Base-by-base conservation (phyloP, 2,329 filamentous ascomycete species). In the Blastomyces gilchristii region DNA sequence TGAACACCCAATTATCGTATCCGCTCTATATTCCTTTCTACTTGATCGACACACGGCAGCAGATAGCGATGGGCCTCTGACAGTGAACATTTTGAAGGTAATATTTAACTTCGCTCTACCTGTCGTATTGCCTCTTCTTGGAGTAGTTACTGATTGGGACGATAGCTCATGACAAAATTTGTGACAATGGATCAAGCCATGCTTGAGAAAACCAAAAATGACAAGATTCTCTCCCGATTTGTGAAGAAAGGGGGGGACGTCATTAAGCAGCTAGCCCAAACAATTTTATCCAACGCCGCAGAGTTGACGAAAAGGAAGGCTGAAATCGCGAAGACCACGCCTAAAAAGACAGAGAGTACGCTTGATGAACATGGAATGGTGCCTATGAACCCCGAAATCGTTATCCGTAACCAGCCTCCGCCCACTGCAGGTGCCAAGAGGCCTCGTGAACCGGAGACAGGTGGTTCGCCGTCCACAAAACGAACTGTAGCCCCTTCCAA, bases 181-280 rank as follows among this genome's bases (percentile, higher is more conserved):
- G 79, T 79, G 16, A 85, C 83, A 7, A 76, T 87, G 68, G 84
- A 82, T 63, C 80, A 80, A 64, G 81, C 83, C 59, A 78, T 81
- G 58, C 75, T 86, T 31, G 81, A 84, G 67, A 84, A 83, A 69
- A 85, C 82, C 9, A 85, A 85, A 67, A 73, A 86, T 39, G 78
- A 78, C 62, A 87, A 85, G 69, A 76, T 85, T 18, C 73, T 87
- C 18, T 78, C 79, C 2, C 78, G 81, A 34, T 81, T 85, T 66
- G 75, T 81, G 61, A 87, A 85, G 72, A 82, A 82, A 66, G 83
- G 83, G 34, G 81, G 82, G 66, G 80, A 79, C n/a, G 76, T 80
- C 58, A 81, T 81, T 58, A 84, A 84, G 68, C 76, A 76, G 18
- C 77, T 83, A 43, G 81, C 83, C 3, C 81, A 84, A 67, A 78